Evolutionary conservation across 345 rosid species (phyloP).

Genomic region (Psidium guajava): DNA sequence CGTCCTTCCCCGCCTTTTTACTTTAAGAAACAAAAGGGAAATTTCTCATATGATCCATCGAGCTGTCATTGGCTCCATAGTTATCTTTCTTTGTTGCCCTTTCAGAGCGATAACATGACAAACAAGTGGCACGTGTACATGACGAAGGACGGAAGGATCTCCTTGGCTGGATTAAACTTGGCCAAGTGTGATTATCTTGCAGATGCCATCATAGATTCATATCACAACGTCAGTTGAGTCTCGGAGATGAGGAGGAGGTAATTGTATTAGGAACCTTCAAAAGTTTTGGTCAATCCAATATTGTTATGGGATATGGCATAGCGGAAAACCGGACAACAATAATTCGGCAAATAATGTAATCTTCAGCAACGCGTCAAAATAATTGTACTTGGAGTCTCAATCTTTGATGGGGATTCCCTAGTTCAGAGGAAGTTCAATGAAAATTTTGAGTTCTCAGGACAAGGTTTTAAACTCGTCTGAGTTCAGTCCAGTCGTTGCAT

Average conservation of each 20-base stretch:
- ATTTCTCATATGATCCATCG: background rate
- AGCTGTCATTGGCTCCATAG: background rate
- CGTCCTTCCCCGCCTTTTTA: background rate
- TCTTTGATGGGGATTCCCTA: background rate
- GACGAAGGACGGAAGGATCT: slow-evolving; percentile 96
- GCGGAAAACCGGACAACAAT: background rate
- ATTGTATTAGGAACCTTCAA: background rate
- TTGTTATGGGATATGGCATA: background rate
- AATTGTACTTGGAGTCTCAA: background rate
- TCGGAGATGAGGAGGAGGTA: background rate
- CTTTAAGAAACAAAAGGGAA: background rate
- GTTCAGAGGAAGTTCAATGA: background rate
- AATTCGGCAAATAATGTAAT: background rate
- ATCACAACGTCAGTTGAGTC: slow-evolving; percentile 56
- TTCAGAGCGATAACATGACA: slow-evolving; percentile 81
- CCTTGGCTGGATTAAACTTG: slow-evolving; percentile 77
- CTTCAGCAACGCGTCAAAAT: background rate
- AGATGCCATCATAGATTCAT: slow-evolving; percentile 80
- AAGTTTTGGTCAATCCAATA: slow-evolving; percentile 1
- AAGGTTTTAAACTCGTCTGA: background rate
- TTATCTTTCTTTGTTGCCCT: background rate
- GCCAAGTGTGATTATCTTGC: slow-evolving; percentile 95
- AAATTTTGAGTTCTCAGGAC: background rate
- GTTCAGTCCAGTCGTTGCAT: background rate
- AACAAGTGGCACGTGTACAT: slow-evolving; percentile 89